These are phyloP conservation scores for Teratosphaeria gauchensis DNA, from an alignment of 2,329 filamentous ascomycete genomes.

Conservation along the genomic window DNA sequence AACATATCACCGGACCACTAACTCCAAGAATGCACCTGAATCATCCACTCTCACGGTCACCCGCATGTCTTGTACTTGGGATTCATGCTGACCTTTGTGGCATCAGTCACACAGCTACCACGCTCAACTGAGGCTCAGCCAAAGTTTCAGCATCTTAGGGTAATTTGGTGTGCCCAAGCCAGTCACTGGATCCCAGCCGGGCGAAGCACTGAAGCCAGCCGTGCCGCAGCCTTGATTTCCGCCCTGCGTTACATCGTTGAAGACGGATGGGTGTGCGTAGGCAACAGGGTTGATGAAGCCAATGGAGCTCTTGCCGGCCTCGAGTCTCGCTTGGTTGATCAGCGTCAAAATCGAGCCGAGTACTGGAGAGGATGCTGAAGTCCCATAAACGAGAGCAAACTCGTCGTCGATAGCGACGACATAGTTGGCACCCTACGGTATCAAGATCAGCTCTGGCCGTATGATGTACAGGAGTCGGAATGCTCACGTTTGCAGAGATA, in stretches of 20 bases:
- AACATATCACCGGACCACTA: too few species aligned
- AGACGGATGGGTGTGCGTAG: slow-evolving; percentile 34
- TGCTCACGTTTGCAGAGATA: slow-evolving; percentile 12
- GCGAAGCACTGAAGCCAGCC: background rate
- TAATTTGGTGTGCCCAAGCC: slow-evolving; percentile 17
- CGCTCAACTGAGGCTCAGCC: slow-evolving; percentile 5
- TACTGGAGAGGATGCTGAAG: slow-evolving; percentile 42
- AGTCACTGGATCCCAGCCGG: slow-evolving; percentile 16
- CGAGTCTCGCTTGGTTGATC: slow-evolving; percentile 32
- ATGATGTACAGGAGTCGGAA: background rate
- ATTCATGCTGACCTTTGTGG: background rate
- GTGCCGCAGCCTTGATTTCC: slow-evolving; percentile 17
- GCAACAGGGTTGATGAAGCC: slow-evolving; percentile 35
- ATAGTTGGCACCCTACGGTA: slow-evolving; percentile 24
- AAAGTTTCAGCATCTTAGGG: slow-evolving; percentile 12
- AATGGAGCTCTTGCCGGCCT: slow-evolving; percentile 28
- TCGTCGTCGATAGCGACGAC: slow-evolving; percentile 34
- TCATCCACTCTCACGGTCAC: too few species aligned
- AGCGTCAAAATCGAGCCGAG: slow-evolving; percentile 41
- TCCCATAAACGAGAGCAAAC: slow-evolving; percentile 40
- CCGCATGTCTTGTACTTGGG: too few species aligned
- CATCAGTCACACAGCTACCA: background rate
- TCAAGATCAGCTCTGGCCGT: background rate
- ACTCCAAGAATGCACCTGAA: too few species aligned
- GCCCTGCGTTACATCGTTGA: slow-evolving; percentile 33